phyloP scores from a whole-genome alignment of 2,329 filamentous ascomycete species.

The Gnomoniopsis sp. region DNA sequence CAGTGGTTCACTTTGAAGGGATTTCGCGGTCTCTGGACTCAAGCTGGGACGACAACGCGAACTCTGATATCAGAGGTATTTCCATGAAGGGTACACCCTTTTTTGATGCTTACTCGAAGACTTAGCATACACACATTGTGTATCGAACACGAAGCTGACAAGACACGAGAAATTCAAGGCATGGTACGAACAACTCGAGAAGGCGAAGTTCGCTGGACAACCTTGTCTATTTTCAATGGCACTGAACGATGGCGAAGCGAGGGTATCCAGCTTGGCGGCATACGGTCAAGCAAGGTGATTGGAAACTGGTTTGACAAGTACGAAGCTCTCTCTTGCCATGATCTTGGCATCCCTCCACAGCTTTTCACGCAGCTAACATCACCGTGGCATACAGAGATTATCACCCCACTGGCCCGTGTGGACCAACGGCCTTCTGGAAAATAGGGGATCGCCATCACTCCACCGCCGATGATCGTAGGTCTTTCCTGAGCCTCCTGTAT shows the following conservation, averaged over 20 bases:
- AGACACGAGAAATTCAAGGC: conserved; percentile 37
- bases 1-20: conserved; percentile 67
- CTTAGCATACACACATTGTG: background rate
- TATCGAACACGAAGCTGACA: background rate
- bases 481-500: conserved; percentile 21
- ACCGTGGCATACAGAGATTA: conserved; percentile 50
- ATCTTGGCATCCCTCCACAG: too few species aligned
- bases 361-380: too few species aligned
- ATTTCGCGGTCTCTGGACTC: conserved; percentile 59
- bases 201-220: conserved; percentile 74
- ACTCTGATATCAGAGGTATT: conserved; percentile 60
- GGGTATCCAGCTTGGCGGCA: conserved; percentile 69
- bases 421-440: conserved; percentile 79
- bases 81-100: conserved; percentile 13
- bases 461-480: conserved; percentile 29
- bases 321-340: background rate
- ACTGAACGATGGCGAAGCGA: conserved; percentile 75
- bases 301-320: conserved; percentile 78
- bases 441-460: conserved; percentile 46
- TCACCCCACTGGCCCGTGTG: conserved; percentile 65
- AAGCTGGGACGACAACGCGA: conserved; percentile 65
- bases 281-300: conserved; percentile 60
- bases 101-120: background rate
- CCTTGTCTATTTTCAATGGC: conserved; percentile 59
- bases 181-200: conserved; percentile 62